phyloP scores from a whole-genome alignment of 768 basidiomycete genomes.

The Pleurotus citrinopileatus region DNA sequence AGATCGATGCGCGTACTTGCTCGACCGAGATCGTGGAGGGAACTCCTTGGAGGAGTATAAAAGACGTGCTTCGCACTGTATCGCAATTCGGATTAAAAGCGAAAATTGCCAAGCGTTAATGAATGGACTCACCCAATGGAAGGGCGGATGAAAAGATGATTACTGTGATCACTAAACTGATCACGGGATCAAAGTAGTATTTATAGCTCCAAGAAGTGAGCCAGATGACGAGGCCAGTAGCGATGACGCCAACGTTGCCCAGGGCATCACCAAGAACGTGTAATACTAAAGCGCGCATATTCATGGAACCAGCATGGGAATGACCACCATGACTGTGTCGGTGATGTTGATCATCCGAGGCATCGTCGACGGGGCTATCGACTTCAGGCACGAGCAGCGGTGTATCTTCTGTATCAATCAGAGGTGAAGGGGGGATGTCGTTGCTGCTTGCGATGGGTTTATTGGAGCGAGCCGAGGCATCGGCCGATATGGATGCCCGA shows the following conservation, averaged over 20 bases:
- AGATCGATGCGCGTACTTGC: constrained; percentile 80
- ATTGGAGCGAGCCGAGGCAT: not conserved
- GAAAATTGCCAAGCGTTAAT: not conserved
- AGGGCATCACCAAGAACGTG: constrained; percentile 97
- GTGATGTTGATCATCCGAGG: constrained; percentile 21
- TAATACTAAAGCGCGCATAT: constrained; percentile 93
- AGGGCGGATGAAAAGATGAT: constrained; percentile 97
- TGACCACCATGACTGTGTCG: constrained; percentile 23
- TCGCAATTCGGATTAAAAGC: not conserved
- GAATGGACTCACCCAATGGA: constrained; percentile 64
- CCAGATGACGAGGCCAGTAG: constrained; percentile 94
- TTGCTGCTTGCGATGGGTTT: constrained; percentile 3
- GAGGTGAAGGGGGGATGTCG: constrained; percentile 7
- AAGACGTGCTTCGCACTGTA: constrained; percentile 83
- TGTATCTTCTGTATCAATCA: constrained; percentile 35
- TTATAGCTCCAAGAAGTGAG: constrained; percentile 80
- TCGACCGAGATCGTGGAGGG: constrained; percentile 88
- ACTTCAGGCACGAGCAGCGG: constrained; percentile 36
- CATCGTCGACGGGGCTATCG: constrained; percentile 8
- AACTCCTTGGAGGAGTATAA: constrained; percentile 93
- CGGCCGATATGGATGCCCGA: constrained; percentile 5
- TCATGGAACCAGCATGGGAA: constrained; percentile 79
- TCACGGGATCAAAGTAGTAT: constrained; percentile 89
- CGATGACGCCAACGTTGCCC: constrained; percentile 97
- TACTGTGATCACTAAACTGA: constrained; percentile 89